phyloP scores from a whole-genome alignment of 768 basidiomycete species.

The Lyophyllum atratum region DNA sequence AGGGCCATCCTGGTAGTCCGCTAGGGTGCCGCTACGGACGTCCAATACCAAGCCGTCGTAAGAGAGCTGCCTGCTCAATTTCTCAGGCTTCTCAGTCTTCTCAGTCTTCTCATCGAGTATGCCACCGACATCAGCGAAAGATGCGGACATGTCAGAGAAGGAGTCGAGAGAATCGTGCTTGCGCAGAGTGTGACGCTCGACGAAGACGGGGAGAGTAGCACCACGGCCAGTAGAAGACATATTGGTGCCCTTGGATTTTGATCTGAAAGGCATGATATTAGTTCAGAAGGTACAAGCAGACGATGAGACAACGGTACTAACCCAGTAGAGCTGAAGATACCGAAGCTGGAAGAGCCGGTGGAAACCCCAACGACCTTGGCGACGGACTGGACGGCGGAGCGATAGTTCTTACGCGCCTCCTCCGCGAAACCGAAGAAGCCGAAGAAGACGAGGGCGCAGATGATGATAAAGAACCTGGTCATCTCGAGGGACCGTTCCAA shows the following conservation, averaged over 20 bases:
- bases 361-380: constrained; percentile 28
- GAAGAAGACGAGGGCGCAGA: constrained; percentile 52
- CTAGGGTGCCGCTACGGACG: constrained; percentile 39
- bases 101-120: constrained; percentile 28
- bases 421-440: constrained; percentile 54
- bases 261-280: constrained; percentile 7
- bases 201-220: constrained; percentile 42
- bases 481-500: constrained; percentile 27
- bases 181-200: constrained; percentile 44
- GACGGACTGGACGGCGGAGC: constrained; percentile 30
- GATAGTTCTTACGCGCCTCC: constrained; percentile 51
- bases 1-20: constrained; percentile 32
- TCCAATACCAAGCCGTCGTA: constrained; percentile 40
- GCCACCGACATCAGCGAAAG: constrained; percentile 40
- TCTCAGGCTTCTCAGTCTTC: constrained; percentile 35
- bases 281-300: neutral
- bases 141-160: constrained; percentile 43
- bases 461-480: constrained; percentile 38
- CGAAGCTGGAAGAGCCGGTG: constrained; percentile 14
- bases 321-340: constrained; percentile 27
- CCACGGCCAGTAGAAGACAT: constrained; percentile 22
- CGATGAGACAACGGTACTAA: constrained; percentile 11
- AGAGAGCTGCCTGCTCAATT: constrained; percentile 33
- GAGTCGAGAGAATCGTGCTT: constrained; percentile 53
- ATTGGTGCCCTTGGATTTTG: constrained; percentile 24